Evolutionary conservation across 164 flowering plant genomes (phyloP), one percentile per base, ranked within the genome.

Genomic region (Buxus sempervirens): DNA sequence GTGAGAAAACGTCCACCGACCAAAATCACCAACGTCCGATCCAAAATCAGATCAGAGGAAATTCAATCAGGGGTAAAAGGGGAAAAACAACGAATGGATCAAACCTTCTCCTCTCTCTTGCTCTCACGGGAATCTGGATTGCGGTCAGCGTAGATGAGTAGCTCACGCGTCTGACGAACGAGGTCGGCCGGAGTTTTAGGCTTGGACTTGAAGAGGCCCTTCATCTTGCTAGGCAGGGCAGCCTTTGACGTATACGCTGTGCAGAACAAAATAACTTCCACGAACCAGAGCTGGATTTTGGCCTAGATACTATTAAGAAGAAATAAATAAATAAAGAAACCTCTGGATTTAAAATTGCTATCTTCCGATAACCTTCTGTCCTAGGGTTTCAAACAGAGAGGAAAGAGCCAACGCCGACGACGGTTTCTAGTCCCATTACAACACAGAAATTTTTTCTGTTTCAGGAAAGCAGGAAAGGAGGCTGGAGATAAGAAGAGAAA

Each of bases 61-160:
- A 58, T 26, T 4, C 45, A 18, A 60, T 27, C n/a, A 3, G 38
- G 21, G 16, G 8, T 9, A 24, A 48, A n/a, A 54, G 19, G 20
- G 60, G 22, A 38, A 38, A 15, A 55, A 48, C 19, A 18, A 42
- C 55, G 48, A 65, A 45, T 45, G 3, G 15, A 32, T 4, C 48
- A 7, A n/a, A 86, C 89, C 93, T 88, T 86, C 54, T 86, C 93
- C 38, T 83, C 88, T 41, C 86, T 83, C 73, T 88, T 88, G 73
- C 72, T 58, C 57, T 86, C 89, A 16, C 81, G 77, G 10, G 70
- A n/a, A 59, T 75, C 77, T 10, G 82, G 53, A 58, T 60, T 54
- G 12, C 65, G 73, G 28, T 83, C 81, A n/a, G 68, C 70, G 54
- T 58, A 83, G 59, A 81, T 51, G 64, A 86, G 88, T 18, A 88